Evolutionary conservation across 164 flowering plant species (phyloP).

Genomic region (Kalanchoe fedtschenkoi): DNA sequence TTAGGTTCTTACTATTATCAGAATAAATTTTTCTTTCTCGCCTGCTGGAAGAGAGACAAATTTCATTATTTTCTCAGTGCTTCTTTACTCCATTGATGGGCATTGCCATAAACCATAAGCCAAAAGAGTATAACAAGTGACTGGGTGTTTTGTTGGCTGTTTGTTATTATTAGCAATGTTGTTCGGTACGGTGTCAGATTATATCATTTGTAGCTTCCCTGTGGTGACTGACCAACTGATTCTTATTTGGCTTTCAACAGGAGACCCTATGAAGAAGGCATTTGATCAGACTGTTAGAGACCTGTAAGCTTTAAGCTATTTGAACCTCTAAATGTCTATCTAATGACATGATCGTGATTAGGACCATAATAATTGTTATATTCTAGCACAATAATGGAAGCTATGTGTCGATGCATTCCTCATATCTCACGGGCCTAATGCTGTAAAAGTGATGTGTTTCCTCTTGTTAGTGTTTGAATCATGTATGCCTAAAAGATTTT

Average conservation of each 20-base stretch:
- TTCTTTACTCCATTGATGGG: too few species aligned
- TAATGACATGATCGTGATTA: not conserved
- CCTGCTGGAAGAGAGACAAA: too few species aligned
- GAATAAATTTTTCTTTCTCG: too few species aligned
- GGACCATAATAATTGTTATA: not conserved
- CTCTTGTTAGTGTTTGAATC: not conserved
- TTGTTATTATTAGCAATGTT: too few species aligned
- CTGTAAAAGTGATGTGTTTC: not conserved
- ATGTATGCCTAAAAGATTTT: not conserved
- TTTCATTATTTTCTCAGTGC: too few species aligned
- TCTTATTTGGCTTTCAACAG: not conserved
- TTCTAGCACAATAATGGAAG: not conserved
- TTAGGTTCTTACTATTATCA: too few species aligned
- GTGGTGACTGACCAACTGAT: not conserved
- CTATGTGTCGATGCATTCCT: not conserved
- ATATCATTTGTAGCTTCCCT: not conserved
- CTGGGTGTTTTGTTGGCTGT: too few species aligned
- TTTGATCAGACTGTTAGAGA: slow-evolving; percentile 10
- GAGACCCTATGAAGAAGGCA: slow-evolving; percentile 8
- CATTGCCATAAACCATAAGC: too few species aligned
- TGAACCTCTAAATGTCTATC: not conserved
- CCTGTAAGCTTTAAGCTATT: not conserved
- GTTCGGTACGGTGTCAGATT: too few species aligned
- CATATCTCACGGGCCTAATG: not conserved
- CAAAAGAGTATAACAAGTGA: too few species aligned